Conservation (phyloP, 495 filamentous ascomycete genomes). For the Evernia prunastri region DNA sequence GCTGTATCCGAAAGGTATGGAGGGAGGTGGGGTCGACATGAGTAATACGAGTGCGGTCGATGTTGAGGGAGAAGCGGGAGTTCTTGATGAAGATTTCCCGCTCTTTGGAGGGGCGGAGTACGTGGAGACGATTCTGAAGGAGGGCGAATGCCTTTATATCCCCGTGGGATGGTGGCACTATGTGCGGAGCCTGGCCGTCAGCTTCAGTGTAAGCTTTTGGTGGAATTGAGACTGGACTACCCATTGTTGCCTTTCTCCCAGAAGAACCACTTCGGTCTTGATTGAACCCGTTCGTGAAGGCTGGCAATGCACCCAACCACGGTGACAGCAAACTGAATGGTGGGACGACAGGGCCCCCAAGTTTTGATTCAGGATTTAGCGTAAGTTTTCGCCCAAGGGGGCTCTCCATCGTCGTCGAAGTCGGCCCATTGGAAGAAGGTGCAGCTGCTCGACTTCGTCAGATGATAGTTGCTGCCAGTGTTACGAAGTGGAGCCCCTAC, state of each 20-base stretch:
- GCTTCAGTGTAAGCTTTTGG: constrained; percentile 97
- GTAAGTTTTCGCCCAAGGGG: constrained; percentile 49
- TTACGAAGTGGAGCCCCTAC: constrained; percentile 17
- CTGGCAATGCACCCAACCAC: background rate
- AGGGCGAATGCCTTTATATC: constrained; percentile 85
- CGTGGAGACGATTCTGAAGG: constrained; percentile 70
- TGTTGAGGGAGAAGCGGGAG: constrained; percentile 49
- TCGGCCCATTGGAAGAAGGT: constrained; percentile 83
- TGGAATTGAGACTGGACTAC: constrained; percentile 57
- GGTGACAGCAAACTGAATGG: background rate
- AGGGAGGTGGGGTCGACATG: constrained; percentile 77
- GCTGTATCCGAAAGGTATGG: constrained; percentile 61
- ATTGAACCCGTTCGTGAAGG: background rate
- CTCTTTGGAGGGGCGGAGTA: constrained; percentile 55
- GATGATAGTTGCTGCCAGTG: background rate
- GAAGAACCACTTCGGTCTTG: background rate
- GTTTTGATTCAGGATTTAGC: background rate
- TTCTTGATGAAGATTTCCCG: constrained; percentile 50
- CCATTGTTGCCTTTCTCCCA: background rate
- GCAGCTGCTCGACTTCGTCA: constrained; percentile 41
- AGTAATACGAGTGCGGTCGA: constrained; percentile 80
- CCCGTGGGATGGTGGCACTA: constrained; percentile 99
- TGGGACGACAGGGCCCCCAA: background rate
- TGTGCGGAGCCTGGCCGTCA: constrained; percentile 75
- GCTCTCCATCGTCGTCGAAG: constrained; percentile 82